Percentiles rank a stretch among this genome's conserved stretches.
Conservation (phyloP, 495 filamentous ascomycete genomes). For the Penicillium waksmanii region DNA sequence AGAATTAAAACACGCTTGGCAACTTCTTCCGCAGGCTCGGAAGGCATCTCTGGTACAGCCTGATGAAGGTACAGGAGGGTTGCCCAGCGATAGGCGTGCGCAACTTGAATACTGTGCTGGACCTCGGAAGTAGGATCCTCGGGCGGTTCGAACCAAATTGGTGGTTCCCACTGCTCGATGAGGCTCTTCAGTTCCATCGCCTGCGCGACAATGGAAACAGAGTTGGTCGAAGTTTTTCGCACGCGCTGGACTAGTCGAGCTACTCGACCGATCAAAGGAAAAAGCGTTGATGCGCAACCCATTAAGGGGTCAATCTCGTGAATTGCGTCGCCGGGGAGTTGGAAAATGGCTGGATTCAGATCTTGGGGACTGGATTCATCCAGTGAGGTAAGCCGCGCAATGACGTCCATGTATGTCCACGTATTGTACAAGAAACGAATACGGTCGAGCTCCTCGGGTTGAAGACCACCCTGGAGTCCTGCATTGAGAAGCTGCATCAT, state of each 20-base stretch:
- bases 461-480: constrained; percentile 37
- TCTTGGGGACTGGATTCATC: constrained; percentile 60
- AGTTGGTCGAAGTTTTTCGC: constrained; percentile 59
- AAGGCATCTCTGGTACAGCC: constrained; percentile 76
- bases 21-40: constrained; percentile 56
- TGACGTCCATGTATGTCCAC: constrained; percentile 83
- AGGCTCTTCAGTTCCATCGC: constrained; percentile 66
- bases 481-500: constrained; percentile 60
- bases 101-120: constrained; percentile 70
- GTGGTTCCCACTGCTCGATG: constrained; percentile 68
- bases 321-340: constrained; percentile 45
- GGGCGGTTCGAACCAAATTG: constrained; percentile 59
- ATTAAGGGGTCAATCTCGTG: constrained; percentile 75
- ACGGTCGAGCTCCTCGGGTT: constrained; percentile 52
- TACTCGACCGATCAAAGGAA: constrained; percentile 72
- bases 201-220: constrained; percentile 62
- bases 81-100: constrained; percentile 77
- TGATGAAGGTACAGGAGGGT: constrained; percentile 78
- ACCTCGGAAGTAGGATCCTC: constrained; percentile 69
- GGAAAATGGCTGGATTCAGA: constrained; percentile 50
- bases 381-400: constrained; percentile 72
- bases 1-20: constrained; percentile 65
- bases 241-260: constrained; percentile 70
- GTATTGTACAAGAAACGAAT: constrained; percentile 76
- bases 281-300: constrained; percentile 73